Evolutionary conservation across 352 stramenopile species (phyloP).

Genomic region (Blastocystis sp.): DNA sequence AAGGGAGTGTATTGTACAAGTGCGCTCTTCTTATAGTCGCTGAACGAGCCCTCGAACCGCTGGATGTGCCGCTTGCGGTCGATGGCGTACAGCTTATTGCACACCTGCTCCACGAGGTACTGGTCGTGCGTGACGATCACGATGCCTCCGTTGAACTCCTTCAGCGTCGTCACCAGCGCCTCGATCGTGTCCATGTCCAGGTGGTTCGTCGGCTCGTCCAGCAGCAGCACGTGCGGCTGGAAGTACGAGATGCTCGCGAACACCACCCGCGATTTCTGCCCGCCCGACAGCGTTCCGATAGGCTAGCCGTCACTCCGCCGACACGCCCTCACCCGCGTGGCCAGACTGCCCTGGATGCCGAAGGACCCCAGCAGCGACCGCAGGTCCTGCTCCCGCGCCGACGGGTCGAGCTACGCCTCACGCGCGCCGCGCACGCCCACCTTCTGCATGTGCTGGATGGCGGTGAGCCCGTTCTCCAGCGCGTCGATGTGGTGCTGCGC

Average conservation of each 20-base stretch:
- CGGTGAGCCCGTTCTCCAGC: constrained; percentile 78
- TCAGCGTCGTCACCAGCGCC: constrained; percentile 87
- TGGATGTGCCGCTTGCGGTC: constrained; percentile 74
- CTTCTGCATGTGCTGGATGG: constrained; percentile 77
- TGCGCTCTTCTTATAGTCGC: constrained; percentile 76
- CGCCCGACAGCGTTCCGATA: constrained; percentile 88
- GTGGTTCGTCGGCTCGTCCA: constrained; percentile 88
- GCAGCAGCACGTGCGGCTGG: constrained; percentile 81
- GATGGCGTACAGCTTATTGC: constrained; percentile 82
- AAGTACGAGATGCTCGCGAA: constrained; percentile 79
- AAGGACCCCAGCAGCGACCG: constrained; percentile 74
- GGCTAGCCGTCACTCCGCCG: constrained; percentile 75
- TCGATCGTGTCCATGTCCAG: constrained; percentile 86
- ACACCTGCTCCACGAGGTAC: constrained; percentile 87
- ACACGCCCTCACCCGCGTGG: constrained; percentile 2
- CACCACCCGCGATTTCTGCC: constrained; percentile 83
- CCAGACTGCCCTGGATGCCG: constrained; percentile 74
- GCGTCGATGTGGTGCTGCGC: constrained; percentile 74
- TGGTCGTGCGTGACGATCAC: constrained; percentile 94
- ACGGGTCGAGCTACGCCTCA: constrained; percentile 1
- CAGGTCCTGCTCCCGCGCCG: constrained; percentile 72
- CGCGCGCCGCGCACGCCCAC: neutral
- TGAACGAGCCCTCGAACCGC: constrained; percentile 74
- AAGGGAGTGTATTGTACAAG: constrained; percentile 71
- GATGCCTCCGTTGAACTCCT: constrained; percentile 90